Evolutionary conservation across 2,329 filamentous ascomycete genomes (phyloP), one percentile per base, ranked within the genome.

Genomic region (Apiospora kogelbergensis): DNA sequence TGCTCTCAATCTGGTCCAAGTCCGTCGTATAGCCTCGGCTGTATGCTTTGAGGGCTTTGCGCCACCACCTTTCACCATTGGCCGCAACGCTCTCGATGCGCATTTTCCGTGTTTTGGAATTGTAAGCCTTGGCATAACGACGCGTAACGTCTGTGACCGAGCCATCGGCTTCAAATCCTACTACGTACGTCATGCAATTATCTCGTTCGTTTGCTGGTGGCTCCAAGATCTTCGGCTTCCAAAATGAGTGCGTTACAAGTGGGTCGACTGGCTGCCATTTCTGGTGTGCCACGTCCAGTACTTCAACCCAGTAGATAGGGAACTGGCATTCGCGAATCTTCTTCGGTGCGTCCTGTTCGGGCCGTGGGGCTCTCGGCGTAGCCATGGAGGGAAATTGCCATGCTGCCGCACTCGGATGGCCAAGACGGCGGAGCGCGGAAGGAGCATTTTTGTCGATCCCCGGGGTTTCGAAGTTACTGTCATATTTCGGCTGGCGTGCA

Each of bases 221-320:
- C 76, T 99, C 96, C 37, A 99, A 84, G 63, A 88, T 90, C 40
- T 85, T 86, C 0, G 93, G 89, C 70, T 92, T 94, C 77, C 90
- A 93, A 68, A 97, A 89, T 0, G 72, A 92, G 68, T 88, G 86
- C 0, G 95, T 97, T 1, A 96, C 94, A 0, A 98, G 80, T 0
- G 95, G 90, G 77, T 99, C 96, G 45, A 96, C 89, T 0, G 94
- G 88, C 68, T 97, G 88, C 96, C 96, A 99, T 82, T 94, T 97
- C 77, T 98, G 93, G 72, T 94, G 89, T 0, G 92, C 92, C 67
- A 90, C 84, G 72, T 98, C 95, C 72, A 97, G 93, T 3, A 93
- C 91, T 81, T 99, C 96, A 0, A 98, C 91, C 96, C 96, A 99
- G 77, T 94, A 98, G 3, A 98, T 86, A 0, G 96, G 96, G 75